phyloP scores from a whole-genome alignment of 1,139 yeast species.

The Petasospora fabianii region DNA sequence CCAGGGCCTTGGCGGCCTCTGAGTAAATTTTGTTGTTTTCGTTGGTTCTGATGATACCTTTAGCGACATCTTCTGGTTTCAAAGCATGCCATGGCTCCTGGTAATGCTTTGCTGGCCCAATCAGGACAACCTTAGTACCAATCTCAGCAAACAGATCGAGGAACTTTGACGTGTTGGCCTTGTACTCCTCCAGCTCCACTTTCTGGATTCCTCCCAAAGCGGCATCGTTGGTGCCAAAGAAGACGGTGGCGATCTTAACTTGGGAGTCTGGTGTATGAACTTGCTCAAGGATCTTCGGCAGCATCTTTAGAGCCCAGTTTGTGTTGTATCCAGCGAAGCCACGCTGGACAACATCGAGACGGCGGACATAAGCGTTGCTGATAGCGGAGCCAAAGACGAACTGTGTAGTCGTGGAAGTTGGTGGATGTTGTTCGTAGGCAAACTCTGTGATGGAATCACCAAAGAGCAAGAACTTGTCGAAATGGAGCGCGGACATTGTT shows the following conservation, averaged over 20 bases:
- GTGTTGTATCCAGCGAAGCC: slow-evolving; percentile 65
- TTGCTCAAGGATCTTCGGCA: slow-evolving; percentile 43
- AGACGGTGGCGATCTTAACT: slow-evolving; percentile 49
- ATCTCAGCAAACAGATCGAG: slow-evolving; percentile 36
- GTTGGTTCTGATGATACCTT: slow-evolving; percentile 38
- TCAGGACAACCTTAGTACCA: slow-evolving; percentile 47
- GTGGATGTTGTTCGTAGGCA: slow-evolving; percentile 34
- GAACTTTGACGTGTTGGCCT: slow-evolving; percentile 43
- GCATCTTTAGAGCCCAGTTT: slow-evolving; percentile 43
- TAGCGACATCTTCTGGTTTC: slow-evolving; percentile 29
- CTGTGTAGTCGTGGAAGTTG: slow-evolving; percentile 24
- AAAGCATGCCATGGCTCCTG: slow-evolving; percentile 33
- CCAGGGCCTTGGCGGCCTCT: slow-evolving; percentile 45
- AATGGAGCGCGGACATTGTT: slow-evolving; percentile 13
- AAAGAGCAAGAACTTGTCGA: slow-evolving; percentile 51
- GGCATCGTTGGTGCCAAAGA: slow-evolving; percentile 79
- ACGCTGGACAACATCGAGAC: slow-evolving; percentile 52
- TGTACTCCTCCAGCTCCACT: slow-evolving; percentile 48
- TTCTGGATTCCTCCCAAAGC: slow-evolving; percentile 45
- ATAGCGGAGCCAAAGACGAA: slow-evolving; percentile 53
- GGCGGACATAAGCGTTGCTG: slow-evolving; percentile 44
- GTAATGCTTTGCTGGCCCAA: slow-evolving; percentile 66
- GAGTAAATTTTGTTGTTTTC: slow-evolving; percentile 45
- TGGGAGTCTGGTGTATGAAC: slow-evolving; percentile 36
- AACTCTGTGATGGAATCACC: slow-evolving; percentile 71